Conservation (phyloP, 208 protist genomes). For the Chromosphaera perkinsii region DNA sequence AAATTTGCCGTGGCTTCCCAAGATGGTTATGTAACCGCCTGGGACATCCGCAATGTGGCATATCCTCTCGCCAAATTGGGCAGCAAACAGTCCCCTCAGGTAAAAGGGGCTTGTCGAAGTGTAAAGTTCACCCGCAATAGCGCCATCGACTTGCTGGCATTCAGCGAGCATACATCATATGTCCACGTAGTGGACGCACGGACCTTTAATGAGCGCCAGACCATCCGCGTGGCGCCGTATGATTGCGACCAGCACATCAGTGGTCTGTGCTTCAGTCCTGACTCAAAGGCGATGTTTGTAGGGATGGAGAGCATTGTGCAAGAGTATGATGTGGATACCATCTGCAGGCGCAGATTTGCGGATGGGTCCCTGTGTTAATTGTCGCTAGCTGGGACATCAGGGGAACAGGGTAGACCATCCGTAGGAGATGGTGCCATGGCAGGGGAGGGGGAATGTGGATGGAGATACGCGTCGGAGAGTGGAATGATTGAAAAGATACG, state of each 20-base stretch:
- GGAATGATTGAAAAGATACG: no score
- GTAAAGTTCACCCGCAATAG: conserved; percentile 19
- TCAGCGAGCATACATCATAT: conserved; percentile 16
- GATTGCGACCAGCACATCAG: conserved; percentile 4
- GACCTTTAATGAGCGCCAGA: conserved; percentile 2
- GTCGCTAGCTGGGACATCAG: no score
- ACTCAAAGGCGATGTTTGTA: conserved; percentile 13
- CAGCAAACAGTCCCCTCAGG: not conserved
- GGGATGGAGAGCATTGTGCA: conserved; percentile 14
- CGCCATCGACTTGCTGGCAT: conserved; percentile 5
- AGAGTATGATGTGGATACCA: conserved; percentile 15
- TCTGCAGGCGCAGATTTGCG: conserved; percentile 1
- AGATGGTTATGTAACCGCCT: conserved; percentile 19
- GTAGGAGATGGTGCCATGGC: no score
- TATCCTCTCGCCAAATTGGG: not conserved
- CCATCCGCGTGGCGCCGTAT: not conserved
- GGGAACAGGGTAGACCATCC: no score
- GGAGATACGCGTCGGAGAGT: no score
- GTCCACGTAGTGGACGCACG: conserved; percentile 9
- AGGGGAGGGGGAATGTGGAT: no score
- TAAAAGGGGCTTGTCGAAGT: conserved; percentile 16
- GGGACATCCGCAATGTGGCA: not conserved
- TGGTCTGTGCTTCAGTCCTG: conserved; percentile 5
- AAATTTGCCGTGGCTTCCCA: conserved; percentile 28
- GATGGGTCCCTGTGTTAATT: no score